Percentiles rank a stretch among this genome's conserved stretches.
Evolutionary conservation across 305 asterid species (phyloP).

Genomic region (Fraxinus velutina): DNA sequence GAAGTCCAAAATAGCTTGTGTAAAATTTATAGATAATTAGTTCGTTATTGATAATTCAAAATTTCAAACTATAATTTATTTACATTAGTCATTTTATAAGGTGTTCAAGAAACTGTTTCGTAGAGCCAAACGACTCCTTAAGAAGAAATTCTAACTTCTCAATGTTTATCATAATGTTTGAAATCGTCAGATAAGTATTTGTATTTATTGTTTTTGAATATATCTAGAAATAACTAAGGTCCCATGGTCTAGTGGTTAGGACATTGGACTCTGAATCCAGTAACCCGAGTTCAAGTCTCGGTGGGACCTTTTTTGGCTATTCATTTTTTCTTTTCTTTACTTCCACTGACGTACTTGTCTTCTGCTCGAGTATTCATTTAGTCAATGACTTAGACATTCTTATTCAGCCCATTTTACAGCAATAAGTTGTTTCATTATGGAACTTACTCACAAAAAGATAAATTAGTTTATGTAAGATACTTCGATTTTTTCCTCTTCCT

Average conservation of each 20-base stretch:
- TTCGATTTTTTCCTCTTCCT: background rate
- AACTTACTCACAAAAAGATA: background rate
- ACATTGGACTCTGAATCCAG: constrained; percentile 63
- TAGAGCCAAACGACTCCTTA: background rate
- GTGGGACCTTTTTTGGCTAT: constrained; percentile 37
- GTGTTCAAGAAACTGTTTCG: background rate
- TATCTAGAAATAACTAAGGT: constrained; percentile 20
- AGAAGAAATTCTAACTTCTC: background rate
- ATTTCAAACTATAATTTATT: background rate
- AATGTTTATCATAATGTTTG: background rate
- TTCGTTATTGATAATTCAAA: background rate
- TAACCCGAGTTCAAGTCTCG: constrained; percentile 52
- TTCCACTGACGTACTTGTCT: background rate
- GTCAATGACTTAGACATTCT: background rate
- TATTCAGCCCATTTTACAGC: background rate
- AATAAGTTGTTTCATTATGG: background rate
- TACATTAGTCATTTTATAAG: background rate
- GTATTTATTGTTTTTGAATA: background rate
- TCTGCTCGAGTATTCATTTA: background rate
- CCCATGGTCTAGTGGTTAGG: constrained; percentile 57
- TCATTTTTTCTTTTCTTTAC: background rate
- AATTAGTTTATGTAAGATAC: background rate
- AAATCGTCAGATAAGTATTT: background rate
- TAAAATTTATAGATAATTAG: background rate
- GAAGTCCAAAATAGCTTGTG: background rate